Evolutionary conservation across 2,329 filamentous ascomycete genomes (phyloP).

Genomic region (Dothistroma pini): DNA sequence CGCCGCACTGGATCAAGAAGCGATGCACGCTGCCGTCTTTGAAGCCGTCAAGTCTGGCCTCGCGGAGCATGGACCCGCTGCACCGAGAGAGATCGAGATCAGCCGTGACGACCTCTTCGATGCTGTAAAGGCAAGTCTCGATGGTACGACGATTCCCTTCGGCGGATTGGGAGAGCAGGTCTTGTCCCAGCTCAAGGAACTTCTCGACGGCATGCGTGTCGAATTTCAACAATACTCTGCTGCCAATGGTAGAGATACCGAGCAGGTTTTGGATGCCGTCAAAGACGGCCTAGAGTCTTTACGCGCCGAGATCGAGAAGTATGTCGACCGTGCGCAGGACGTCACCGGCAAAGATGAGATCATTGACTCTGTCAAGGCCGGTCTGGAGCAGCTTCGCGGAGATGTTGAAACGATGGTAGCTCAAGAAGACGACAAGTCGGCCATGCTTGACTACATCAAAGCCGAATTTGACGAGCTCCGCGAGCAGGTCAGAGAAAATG

Average conservation of each 20-base stretch:
- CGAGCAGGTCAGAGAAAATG: slow-evolving; percentile 47
- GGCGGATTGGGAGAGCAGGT: slow-evolving; percentile 57
- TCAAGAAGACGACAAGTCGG: slow-evolving; percentile 42
- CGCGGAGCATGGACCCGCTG: slow-evolving; percentile 42
- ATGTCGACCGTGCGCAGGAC: slow-evolving; percentile 69
- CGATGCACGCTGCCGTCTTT: slow-evolving; percentile 54
- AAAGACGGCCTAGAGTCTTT: slow-evolving; percentile 83
- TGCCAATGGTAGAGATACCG: slow-evolving; percentile 74
- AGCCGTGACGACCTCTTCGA: slow-evolving; percentile 54
- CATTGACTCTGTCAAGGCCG: slow-evolving; percentile 62
- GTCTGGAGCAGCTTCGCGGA: slow-evolving; percentile 61
- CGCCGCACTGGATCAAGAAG: slow-evolving; percentile 41
- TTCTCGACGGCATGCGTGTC: slow-evolving; percentile 58
- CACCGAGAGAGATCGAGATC: slow-evolving; percentile 45
- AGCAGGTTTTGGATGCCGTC: slow-evolving; percentile 82
- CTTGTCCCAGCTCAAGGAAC: slow-evolving; percentile 55
- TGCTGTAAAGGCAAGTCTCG: slow-evolving; percentile 55
- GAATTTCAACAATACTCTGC: slow-evolving; percentile 76
- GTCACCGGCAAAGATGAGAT: slow-evolving; percentile 72
- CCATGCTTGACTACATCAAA: slow-evolving; percentile 50
- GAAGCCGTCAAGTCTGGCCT: slow-evolving; percentile 59
- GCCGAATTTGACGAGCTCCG: slow-evolving; percentile 61
- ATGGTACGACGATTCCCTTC: slow-evolving; percentile 51
- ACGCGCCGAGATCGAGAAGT: slow-evolving; percentile 73
- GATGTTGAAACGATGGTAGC: slow-evolving; percentile 55